These are phyloP conservation scores for Tulasnella sp. DNA, from an alignment of 768 basidiomycete species.

Conservation along the genomic window DNA sequence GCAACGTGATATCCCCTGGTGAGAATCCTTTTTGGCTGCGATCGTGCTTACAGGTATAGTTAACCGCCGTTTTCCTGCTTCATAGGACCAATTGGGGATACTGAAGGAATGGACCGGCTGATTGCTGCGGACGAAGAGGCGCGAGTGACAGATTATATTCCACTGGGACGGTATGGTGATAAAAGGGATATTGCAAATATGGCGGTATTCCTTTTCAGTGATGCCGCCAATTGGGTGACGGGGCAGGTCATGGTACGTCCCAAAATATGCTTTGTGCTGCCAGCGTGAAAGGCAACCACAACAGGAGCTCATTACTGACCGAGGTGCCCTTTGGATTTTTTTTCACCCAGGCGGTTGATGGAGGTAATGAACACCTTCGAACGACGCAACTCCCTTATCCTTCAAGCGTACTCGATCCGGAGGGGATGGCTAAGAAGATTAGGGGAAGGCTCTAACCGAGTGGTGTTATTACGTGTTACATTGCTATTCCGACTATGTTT, in stretches of 20 bases:
- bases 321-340: not conserved
- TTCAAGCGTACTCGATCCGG: slow-evolving; percentile 27
- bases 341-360: slow-evolving; percentile 8
- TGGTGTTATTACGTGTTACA: not conserved
- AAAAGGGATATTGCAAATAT: slow-evolving; percentile 36
- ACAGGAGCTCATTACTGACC: not conserved
- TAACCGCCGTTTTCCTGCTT: not conserved
- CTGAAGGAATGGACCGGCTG: slow-evolving; percentile 48
- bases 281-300: no score
- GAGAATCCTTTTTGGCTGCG: not conserved
- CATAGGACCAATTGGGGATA: slow-evolving; percentile 59
- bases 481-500: not conserved
- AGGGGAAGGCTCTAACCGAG: slow-evolving; percentile 25
- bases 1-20: slow-evolving; percentile 74
- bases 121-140: slow-evolving; percentile 24
- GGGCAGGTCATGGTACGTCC: slow-evolving; percentile 32
- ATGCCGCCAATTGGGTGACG: slow-evolving; percentile 36
- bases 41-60: no score
- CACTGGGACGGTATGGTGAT: slow-evolving; percentile 27
- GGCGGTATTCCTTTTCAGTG: slow-evolving; percentile 37
- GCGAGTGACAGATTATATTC: slow-evolving; percentile 20
- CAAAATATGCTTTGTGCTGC: not conserved
- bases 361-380: slow-evolving; percentile 11
- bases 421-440: slow-evolving; percentile 24
- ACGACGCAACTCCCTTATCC: slow-evolving; percentile 19